phyloP scores from a whole-genome alignment of 768 basidiomycete genomes.

The Cubamyces lactineus region DNA sequence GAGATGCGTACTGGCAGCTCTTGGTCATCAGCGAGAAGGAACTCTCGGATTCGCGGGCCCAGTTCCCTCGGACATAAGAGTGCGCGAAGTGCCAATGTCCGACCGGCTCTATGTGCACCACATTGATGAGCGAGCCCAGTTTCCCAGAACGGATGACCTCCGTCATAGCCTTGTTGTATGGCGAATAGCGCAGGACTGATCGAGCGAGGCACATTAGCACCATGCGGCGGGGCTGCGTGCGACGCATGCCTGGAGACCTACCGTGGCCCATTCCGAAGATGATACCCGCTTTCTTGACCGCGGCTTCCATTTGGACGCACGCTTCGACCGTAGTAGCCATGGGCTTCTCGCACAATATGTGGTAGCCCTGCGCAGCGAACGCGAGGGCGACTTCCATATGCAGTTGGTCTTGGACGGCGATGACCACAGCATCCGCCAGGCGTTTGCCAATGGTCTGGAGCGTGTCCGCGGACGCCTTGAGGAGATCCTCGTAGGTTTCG shows the following conservation, averaged over 20 bases:
- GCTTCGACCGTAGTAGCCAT: constrained; percentile 80
- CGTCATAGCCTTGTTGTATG: constrained; percentile 73
- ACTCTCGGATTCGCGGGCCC: constrained; percentile 68
- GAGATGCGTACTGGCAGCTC: constrained; percentile 75
- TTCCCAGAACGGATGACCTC: constrained; percentile 68
- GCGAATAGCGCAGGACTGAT: constrained; percentile 84
- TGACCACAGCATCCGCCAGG: constrained; percentile 80
- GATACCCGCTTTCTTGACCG: constrained; percentile 65
- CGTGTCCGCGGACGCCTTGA: constrained; percentile 66
- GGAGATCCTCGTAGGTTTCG: constrained; percentile 69
- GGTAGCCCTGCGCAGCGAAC: constrained; percentile 81
- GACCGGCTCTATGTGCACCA: constrained; percentile 84
- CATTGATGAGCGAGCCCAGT: constrained; percentile 80
- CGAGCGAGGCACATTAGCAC: constrained; percentile 8
- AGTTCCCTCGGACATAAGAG: constrained; percentile 85
- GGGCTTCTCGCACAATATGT: constrained; percentile 92
- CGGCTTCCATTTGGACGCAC: constrained; percentile 74
- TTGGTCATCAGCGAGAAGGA: constrained; percentile 89
- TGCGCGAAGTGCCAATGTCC: constrained; percentile 91
- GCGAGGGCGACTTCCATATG: constrained; percentile 75
- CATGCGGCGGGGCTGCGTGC: not conserved
- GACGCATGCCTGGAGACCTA: constrained; percentile 36
- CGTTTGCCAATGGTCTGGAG: constrained; percentile 65
- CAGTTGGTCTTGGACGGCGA: constrained; percentile 81
- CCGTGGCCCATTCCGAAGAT: constrained; percentile 92